Conservation (phyloP, 2,329 filamentous ascomycete genomes). For the Sclerotinia subarctica region DNA sequence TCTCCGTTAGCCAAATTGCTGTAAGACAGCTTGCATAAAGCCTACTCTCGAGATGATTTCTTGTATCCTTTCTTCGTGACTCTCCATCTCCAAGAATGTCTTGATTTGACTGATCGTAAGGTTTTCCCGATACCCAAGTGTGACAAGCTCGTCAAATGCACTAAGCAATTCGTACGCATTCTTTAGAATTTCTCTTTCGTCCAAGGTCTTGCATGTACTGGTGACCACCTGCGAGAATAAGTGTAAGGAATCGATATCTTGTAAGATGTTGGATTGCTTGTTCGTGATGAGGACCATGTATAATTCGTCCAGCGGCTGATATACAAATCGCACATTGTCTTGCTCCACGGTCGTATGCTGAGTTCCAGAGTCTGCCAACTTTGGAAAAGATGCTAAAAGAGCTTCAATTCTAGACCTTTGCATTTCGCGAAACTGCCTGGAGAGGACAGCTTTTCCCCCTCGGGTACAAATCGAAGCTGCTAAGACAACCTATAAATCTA, state of each 20-base stretch:
- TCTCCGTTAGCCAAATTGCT: conserved; percentile 4
- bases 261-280: conserved; percentile 97
- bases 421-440: conserved; percentile 97
- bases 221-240: conserved; percentile 96
- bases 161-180: conserved; percentile 96
- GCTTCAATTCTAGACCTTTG: conserved; percentile 94
- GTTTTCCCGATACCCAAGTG: conserved; percentile 93
- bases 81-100: conserved; percentile 99
- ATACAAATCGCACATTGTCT: conserved; percentile 99
- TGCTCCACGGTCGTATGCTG: conserved; percentile 99
- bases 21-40: conserved; percentile 10
- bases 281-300: conserved; percentile 99
- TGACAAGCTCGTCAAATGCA: conserved; percentile 96
- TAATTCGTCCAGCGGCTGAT: conserved; percentile 96
- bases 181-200: conserved; percentile 90
- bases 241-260: conserved; percentile 98
- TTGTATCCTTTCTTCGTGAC: conserved; percentile 97
- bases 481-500: conserved; percentile 74
- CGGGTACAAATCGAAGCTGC: conserved; percentile 98
- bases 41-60: conserved; percentile 89
- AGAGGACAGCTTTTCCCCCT: conserved; percentile 96
- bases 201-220: conserved; percentile 91
- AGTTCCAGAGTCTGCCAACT: conserved; percentile 91
- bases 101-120: conserved; percentile 96
- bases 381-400: conserved; percentile 93